Evolutionary conservation across 768 basidiomycete species (phyloP).

Genomic region (Rubroboletus pulcherrimus): DNA sequence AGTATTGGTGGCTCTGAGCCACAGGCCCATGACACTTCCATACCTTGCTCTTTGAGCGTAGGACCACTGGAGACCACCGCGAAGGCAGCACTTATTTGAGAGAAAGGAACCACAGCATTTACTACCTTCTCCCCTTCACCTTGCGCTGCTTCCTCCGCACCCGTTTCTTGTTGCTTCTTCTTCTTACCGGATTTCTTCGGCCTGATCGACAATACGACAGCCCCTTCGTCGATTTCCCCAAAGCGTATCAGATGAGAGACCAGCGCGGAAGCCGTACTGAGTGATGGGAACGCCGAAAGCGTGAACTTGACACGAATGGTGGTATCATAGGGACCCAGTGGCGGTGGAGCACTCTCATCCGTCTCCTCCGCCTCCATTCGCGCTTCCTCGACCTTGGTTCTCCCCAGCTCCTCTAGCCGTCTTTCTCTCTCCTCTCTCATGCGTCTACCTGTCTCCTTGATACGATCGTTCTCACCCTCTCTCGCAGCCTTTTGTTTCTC

Average conservation of each 20-base stretch:
- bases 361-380: constrained; percentile 31
- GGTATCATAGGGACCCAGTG: constrained; percentile 66
- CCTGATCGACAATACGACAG: constrained; percentile 67
- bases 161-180: constrained; percentile 34
- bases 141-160: constrained; percentile 40
- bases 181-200: constrained; percentile 41
- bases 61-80: constrained; percentile 65
- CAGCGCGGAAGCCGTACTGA: constrained; percentile 19
- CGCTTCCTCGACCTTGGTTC: constrained; percentile 26
- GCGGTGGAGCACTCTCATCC: constrained; percentile 51
- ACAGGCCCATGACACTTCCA: constrained; percentile 73
- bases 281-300: constrained; percentile 46
- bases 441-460: constrained; percentile 70
- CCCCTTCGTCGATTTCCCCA: constrained; percentile 57
- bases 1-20: constrained; percentile 69
- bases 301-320: constrained; percentile 72
- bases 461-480: constrained; percentile 62
- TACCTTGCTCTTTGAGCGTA: constrained; percentile 49
- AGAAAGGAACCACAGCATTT: constrained; percentile 73
- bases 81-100: constrained; percentile 72
- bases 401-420: constrained; percentile 43
- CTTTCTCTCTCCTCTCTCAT: constrained; percentile 65
- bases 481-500: constrained; percentile 51
- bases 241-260: constrained; percentile 51
- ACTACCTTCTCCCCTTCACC: constrained; percentile 43